Base-by-base conservation (phyloP, 2,329 filamentous ascomycete genomes). In the Seiridium cupressi region DNA sequence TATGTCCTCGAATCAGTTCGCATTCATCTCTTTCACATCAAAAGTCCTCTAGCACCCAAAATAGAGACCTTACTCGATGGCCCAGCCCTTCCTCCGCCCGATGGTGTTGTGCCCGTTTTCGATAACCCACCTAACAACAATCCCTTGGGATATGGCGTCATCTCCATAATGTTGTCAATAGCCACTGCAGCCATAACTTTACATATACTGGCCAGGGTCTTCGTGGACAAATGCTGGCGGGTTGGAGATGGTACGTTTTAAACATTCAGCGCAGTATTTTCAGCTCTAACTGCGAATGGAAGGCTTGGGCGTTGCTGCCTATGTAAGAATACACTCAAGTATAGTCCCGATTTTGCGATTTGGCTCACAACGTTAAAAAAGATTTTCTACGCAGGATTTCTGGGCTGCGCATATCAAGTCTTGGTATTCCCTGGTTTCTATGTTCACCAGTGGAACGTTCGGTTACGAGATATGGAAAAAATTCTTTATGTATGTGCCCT, bases 361-460 rank as follows among this genome's bases (percentile, higher is more conserved):
- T 13, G 32, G 26, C 32, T 32, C 26, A 8, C 26, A 5, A 10
- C 8, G 35, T 26, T 26, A 32, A 49, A 49, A 26, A 32, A 26
- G 18, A 26, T 26, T 26, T 26, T 26, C 18, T 49, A 49, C 5
- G 35, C 35, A 32, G 47, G 47, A 49, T 49, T 31, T 31, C 26
- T 32, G 9, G 32, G 47, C 26, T 26, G 32, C 7, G 47, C 31
- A 1, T 49, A 32, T 26, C n/a, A 49, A 9, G 35, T 32, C 32
- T 26, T 49, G 9, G 6, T 8, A 26, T 49, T 26, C 26, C 47
- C 47, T 4, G 40, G 53, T 8, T 55, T 40, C 13, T 44, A 44
- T 40, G 26, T 55, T 31, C 53, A 57, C 13, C 55, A 57, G n/a
- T 57, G 55, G 55, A 44, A 57, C 26, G 55, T 57, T 13, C 55